Conservation (phyloP, 805 yeast species). For the Metahyphopichia silvanorum region DNA sequence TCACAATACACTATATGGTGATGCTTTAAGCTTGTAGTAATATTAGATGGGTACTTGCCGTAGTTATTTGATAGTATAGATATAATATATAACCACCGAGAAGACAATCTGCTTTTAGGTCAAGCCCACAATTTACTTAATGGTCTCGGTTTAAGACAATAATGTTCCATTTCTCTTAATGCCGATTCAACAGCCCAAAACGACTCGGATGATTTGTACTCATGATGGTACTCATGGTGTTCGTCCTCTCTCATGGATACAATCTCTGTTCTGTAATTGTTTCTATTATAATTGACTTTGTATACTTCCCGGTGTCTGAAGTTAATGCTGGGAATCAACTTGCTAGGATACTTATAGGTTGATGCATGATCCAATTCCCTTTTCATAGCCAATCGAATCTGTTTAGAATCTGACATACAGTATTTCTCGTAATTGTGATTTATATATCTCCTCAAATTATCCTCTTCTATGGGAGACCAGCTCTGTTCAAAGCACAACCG, state of each 20-base stretch:
- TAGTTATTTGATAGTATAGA: too few species aligned
- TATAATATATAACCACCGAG: too few species aligned
- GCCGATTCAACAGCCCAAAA: slow-evolving; percentile 28
- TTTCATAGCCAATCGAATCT: background rate
- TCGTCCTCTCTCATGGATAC: too few species aligned
- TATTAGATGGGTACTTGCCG: too few species aligned
- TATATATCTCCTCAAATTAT: slow-evolving; percentile 1
- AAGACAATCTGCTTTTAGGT: too few species aligned
- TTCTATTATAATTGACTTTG: background rate
- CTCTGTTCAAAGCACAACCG: slow-evolving; percentile 23
- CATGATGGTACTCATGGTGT: too few species aligned
- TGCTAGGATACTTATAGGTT: background rate
- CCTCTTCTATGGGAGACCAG: slow-evolving; percentile 30
- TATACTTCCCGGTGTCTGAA: background rate
- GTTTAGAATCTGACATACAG: background rate
- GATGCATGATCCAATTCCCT: background rate
- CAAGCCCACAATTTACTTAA: slow-evolving; percentile 20
- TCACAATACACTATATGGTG: too few species aligned
- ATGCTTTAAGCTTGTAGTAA: too few species aligned
- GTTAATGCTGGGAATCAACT: background rate
- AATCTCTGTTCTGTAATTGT: slow-evolving; percentile 1
- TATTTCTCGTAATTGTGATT: slow-evolving; percentile 1
- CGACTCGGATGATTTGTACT: slow-evolving; percentile 1
- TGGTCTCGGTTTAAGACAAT: slow-evolving; percentile 14
- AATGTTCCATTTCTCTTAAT: slow-evolving; percentile 27